Conservation (phyloP, 2,329 filamentous ascomycete genomes). For the Hypoxylon sp. region DNA sequence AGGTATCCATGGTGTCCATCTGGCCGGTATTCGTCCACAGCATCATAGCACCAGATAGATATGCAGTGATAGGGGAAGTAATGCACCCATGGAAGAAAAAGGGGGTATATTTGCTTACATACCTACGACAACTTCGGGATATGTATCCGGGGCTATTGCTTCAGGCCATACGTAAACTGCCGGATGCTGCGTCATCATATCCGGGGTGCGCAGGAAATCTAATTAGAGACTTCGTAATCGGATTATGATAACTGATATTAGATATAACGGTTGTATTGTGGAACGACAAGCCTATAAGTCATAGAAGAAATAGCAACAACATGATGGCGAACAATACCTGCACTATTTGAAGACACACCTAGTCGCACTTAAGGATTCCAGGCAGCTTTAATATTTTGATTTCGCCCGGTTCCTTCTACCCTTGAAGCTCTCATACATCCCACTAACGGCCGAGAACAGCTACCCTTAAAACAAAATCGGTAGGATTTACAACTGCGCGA, state of each 20-base stretch:
- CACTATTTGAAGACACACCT: constrained; percentile 9
- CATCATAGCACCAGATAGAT: neutral
- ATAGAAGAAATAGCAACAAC: constrained; percentile 9
- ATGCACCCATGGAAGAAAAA: constrained; percentile 5
- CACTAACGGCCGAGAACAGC: neutral
- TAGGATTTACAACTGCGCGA: constrained; percentile 24
- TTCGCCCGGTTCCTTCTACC: constrained; percentile 2
- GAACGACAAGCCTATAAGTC: constrained; percentile 6
- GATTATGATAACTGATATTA: constrained; percentile 9
- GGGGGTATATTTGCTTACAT: constrained; percentile 19
- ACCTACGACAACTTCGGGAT: constrained; percentile 24
- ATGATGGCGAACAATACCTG: constrained; percentile 8
- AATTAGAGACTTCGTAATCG: constrained; percentile 29
- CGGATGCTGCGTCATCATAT: constrained; percentile 34
- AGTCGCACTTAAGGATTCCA: constrained; percentile 7
- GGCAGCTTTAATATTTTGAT: constrained; percentile 20
- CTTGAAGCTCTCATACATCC: constrained; percentile 21
- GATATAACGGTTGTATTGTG: constrained; percentile 11
- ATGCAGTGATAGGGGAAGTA: constrained; percentile 16
- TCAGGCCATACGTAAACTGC: constrained; percentile 34
- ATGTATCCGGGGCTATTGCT: constrained; percentile 21
- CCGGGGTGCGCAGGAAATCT: constrained; percentile 16
- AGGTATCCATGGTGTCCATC: constrained; percentile 31
- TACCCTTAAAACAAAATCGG: constrained; percentile 7
- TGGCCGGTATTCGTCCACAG: constrained; percentile 13